Evolutionary conservation across 2,329 filamentous ascomycete species (phyloP).

Genomic region (Clathrospora elynae): DNA sequence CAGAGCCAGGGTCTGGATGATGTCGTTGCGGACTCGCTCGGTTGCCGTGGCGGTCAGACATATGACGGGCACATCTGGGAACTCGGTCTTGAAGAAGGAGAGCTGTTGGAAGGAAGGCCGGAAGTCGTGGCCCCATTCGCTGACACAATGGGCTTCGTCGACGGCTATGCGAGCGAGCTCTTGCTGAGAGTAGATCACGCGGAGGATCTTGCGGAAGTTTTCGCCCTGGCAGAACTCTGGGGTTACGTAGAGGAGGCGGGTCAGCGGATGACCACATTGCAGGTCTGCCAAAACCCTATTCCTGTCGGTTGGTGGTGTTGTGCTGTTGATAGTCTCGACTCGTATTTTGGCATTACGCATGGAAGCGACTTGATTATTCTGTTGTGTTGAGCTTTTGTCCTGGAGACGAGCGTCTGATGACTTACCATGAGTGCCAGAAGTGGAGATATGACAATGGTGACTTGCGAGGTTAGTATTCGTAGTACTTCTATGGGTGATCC

Average conservation of each 20-base stretch:
- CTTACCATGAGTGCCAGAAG: constrained; percentile 84
- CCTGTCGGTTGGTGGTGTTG: constrained; percentile 69
- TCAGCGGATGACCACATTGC: constrained; percentile 83
- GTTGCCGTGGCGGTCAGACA: constrained; percentile 94
- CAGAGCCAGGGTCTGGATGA: constrained; percentile 75
- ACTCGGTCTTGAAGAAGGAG: constrained; percentile 80
- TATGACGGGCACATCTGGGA: constrained; percentile 86
- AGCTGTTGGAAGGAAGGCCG: constrained; percentile 88
- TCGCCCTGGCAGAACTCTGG: constrained; percentile 83
- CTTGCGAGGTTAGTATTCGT: constrained; percentile 50
- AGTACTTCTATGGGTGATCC: not conserved
- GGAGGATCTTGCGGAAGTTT: constrained; percentile 75
- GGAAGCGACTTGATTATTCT: constrained; percentile 91
- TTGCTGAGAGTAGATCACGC: constrained; percentile 74
- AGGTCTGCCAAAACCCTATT: constrained; percentile 77
- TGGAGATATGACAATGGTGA: constrained; percentile 89
- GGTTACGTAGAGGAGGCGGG: constrained; percentile 86
- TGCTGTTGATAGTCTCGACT: constrained; percentile 86
- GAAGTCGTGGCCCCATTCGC: constrained; percentile 98
- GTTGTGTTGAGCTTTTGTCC: constrained; percentile 13
- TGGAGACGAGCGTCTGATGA: not conserved
- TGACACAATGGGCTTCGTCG: constrained; percentile 96
- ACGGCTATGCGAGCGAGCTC: constrained; percentile 88
- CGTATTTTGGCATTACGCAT: constrained; percentile 74
- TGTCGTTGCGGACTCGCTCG: constrained; percentile 76